These are phyloP conservation scores for Chaetomium sp. DNA, from an alignment of 2,329 filamentous ascomycete species.

Conservation along the genomic window DNA sequence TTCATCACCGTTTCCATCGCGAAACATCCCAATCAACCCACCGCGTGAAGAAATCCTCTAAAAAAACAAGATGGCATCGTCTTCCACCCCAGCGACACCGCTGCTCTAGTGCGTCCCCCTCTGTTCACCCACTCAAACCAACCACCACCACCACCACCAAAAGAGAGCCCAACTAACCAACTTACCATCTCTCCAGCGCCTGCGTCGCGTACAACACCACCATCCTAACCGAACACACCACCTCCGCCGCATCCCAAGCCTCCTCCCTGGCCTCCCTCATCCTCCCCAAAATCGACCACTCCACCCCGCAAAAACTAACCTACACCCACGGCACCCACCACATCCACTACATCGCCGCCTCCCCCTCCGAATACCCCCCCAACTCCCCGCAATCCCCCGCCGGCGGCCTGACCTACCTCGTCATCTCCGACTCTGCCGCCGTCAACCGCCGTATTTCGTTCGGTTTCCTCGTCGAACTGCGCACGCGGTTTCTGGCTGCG, in stretches of 20 bases:
- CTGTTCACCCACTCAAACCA: neutral
- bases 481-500: conserved; percentile 72
- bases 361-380: conserved; percentile 57
- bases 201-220: conserved; percentile 93
- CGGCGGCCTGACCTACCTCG: conserved; percentile 84
- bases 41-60: neutral
- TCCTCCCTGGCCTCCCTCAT: conserved; percentile 87
- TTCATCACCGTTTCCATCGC: neutral
- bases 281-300: conserved; percentile 88
- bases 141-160: neutral
- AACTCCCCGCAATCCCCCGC: conserved; percentile 46
- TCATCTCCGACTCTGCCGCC: conserved; percentile 71
- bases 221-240: conserved; percentile 88
- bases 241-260: conserved; percentile 73
- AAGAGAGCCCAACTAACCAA: conserved; percentile 3
- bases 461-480: conserved; percentile 84
- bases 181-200: conserved; percentile 48
- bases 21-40: neutral
- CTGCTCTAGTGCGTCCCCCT: conserved; percentile 57
- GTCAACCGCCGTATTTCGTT: conserved; percentile 80
- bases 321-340: conserved; percentile 88
- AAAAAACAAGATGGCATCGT: conserved; percentile 56
- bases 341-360: conserved; percentile 91
- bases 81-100: conserved; percentile 59
- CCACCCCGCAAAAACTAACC: conserved; percentile 75